phyloP scores from a whole-genome alignment of 805 yeast species.

The Ogataea salicorniae region DNA sequence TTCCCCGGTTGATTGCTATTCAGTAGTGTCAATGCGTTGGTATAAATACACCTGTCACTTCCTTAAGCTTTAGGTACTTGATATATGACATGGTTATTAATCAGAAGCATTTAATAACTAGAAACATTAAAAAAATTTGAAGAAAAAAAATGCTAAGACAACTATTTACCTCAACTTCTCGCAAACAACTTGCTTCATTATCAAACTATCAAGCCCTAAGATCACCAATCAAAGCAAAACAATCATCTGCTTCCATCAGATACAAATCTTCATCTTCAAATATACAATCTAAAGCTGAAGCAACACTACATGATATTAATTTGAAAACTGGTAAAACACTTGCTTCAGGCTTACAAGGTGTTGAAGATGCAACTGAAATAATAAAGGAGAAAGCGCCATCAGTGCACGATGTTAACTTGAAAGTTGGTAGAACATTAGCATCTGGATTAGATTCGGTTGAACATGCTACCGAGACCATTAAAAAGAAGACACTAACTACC shows the following conservation, averaged over 20 bases:
- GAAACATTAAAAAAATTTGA: no score
- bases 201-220: no score
- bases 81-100: no score
- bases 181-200: no score
- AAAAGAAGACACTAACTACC: background rate
- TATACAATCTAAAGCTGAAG: conserved; percentile 21
- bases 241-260: background rate
- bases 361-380: conserved; percentile 27
- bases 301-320: conserved; percentile 17
- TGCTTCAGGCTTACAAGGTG: conserved; percentile 37
- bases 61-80: no score
- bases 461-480: conserved; percentile 6
- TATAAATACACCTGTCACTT: no score
- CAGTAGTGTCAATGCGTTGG: no score
- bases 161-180: no score
- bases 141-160: no score
- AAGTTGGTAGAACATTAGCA: conserved; percentile 37
- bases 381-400: conserved; percentile 2
- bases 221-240: no score
- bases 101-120: no score
- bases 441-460: conserved; percentile 31
- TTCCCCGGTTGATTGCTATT: no score
- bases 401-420: conserved; percentile 8
- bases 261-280: background rate
- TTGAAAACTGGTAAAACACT: conserved; percentile 36